Conservation (phyloP, 768 basidiomycete species). For the Melanogaster broomeanus region DNA sequence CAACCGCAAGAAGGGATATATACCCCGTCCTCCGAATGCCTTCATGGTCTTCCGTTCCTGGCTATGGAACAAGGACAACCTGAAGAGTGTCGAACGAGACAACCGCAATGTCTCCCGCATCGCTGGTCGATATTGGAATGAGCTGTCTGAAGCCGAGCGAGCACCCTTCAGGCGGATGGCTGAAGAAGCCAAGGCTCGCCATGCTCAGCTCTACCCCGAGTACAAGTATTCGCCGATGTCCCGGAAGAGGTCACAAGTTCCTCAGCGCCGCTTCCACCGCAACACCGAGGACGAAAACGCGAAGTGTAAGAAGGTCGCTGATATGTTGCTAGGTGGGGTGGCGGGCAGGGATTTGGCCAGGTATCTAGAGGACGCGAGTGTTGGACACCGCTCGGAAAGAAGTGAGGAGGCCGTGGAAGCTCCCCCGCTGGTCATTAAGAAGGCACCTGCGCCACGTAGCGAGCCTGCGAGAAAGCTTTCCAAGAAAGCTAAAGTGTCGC, state of each 20-base stretch:
- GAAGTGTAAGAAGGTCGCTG: conserved; percentile 41
- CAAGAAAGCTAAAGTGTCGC: conserved; percentile 10
- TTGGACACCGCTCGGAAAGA: not conserved
- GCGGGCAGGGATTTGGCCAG: conserved; percentile 31
- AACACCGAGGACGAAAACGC: conserved; percentile 35
- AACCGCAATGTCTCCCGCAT: conserved; percentile 76
- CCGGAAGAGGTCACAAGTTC: conserved; percentile 26
- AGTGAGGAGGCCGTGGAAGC: not conserved
- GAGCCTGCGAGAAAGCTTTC: not conserved
- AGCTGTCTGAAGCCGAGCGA: conserved; percentile 48
- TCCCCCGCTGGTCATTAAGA: not conserved
- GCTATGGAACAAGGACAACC: conserved; percentile 53
- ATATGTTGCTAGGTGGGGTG: conserved; percentile 36
- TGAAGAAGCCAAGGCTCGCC: conserved; percentile 45
- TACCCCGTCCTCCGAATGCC: conserved; percentile 81
- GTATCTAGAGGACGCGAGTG: conserved; percentile 15
- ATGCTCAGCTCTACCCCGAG: conserved; percentile 53
- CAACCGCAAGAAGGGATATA: conserved; percentile 47
- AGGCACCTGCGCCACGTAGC: not conserved
- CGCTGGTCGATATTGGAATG: conserved; percentile 69
- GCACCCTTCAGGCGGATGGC: conserved; percentile 49
- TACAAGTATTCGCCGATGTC: conserved; percentile 63
- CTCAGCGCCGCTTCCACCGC: conserved; percentile 37
- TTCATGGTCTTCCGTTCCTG: conserved; percentile 83
- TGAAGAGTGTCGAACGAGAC: conserved; percentile 58